Base-by-base conservation (phyloP, 2,329 filamentous ascomycete species). In the Ilyonectria destructans region DNA sequence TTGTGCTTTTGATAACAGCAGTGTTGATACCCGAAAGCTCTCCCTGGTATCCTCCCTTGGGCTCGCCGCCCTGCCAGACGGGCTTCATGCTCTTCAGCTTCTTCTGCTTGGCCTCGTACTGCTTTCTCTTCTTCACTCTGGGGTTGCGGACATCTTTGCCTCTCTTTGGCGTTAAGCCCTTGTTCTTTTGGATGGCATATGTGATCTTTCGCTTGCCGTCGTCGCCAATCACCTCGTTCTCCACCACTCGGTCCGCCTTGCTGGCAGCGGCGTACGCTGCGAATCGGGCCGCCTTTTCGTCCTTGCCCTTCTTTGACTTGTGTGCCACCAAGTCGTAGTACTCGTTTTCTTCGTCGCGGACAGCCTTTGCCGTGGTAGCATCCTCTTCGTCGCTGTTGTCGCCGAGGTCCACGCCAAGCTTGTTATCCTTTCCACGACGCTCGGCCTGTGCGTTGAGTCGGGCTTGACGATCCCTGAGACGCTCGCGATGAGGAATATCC, bases 41-140 rank as follows among this genome's bases (percentile, higher is more conserved):
- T 84, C 96, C 96, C 72, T 90, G 90, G 85, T 99, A 99, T 61
- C 95, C 93, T 77, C 94, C 93, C 78, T 89, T 90, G 74, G 93
- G 91, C 84, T 97, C 91, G 69, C 94, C 93, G 73, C 94, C 94
- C 82, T 95, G 94, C 85, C 95, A 98, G 15, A 94, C 87, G 9
- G 93, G 89, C 85, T 93, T 94, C 85, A 95, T 93, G 79, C 92
- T 96, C 77, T 90, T 90, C 78, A 98, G 83, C 88, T 98, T 98
- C 93, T 98, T 98, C 89, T 96, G 93, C 88, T 97, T 98, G 82
- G 95, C 92, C 79, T 97, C 95, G 81, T 90, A 99, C 90, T 94
- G 95, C 90, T 94, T 94, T 83, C 94, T 91, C 92, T 98, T 98
- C 92, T 98, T 99, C 72, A 98, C 96, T 80, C 96, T 88, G 40